phyloP scores from a whole-genome alignment of 805 yeast genomes.

The Schizosaccharomyces osmophilus region DNA sequence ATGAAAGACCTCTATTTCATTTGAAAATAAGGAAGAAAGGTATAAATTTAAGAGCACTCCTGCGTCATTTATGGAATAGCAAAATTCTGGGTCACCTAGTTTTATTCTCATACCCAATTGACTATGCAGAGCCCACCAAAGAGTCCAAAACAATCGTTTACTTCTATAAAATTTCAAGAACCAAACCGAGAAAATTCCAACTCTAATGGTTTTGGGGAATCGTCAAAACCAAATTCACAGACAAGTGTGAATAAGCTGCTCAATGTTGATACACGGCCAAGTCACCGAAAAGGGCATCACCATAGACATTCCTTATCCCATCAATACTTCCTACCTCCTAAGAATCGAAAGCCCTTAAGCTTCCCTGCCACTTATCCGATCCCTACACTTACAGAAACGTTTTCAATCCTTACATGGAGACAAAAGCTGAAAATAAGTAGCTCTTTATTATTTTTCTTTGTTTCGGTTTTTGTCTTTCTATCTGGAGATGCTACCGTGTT shows the following conservation, averaged over 20 bases:
- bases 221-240: neutral
- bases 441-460: neutral
- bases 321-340: constrained; percentile 1
- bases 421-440: neutral
- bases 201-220: too few relatives aligned
- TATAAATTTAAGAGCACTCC: too few relatives aligned
- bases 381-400: neutral
- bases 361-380: neutral
- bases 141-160: too few relatives aligned
- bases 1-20: too few relatives aligned
- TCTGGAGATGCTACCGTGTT: neutral
- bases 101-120: too few relatives aligned
- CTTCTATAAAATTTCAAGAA: too few relatives aligned
- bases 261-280: neutral
- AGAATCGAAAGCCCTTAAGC: neutral
- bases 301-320: constrained; percentile 2
- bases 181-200: too few relatives aligned
- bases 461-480: neutral
- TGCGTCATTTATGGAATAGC: too few relatives aligned
- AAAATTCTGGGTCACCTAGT: too few relatives aligned
- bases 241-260: neutral
- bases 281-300: neutral
- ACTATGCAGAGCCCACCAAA: too few relatives aligned
- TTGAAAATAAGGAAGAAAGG: too few relatives aligned
- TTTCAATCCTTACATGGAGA: neutral